These are phyloP conservation scores for Kwoniella dendrophila DNA, from an alignment of 768 basidiomycete species.

Conservation along the genomic window DNA sequence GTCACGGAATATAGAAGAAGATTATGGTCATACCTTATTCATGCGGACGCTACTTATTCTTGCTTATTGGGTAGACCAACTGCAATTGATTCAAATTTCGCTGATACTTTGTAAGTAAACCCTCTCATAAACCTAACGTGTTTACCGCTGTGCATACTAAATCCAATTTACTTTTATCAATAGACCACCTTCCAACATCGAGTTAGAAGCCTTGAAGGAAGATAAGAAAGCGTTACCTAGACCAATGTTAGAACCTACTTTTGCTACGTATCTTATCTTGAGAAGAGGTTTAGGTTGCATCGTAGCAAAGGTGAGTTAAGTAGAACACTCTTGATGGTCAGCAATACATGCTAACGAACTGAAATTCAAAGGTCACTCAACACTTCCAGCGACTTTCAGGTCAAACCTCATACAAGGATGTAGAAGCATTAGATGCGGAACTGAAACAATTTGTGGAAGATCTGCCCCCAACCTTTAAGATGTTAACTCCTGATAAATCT, in stretches of 20 bases:
- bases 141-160: slow-evolving; percentile 11
- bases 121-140: slow-evolving; percentile 53
- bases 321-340: background rate
- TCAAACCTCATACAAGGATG: slow-evolving; percentile 79
- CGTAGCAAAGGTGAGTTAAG: slow-evolving; percentile 64
- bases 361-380: slow-evolving; percentile 85
- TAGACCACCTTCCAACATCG: slow-evolving; percentile 63
- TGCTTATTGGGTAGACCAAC: slow-evolving; percentile 84
- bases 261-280: slow-evolving; percentile 84
- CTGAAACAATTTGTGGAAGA: slow-evolving; percentile 72
- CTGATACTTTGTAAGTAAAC: slow-evolving; percentile 70
- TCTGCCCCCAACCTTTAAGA: slow-evolving; percentile 65
- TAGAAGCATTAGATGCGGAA: slow-evolving; percentile 78
- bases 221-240: slow-evolving; percentile 37
- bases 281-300: slow-evolving; percentile 78
- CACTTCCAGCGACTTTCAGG: slow-evolving; percentile 86
- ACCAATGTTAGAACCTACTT: slow-evolving; percentile 67
- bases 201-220: slow-evolving; percentile 34
- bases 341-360: background rate
- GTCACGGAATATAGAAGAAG: slow-evolving; percentile 85
- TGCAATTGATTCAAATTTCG: slow-evolving; percentile 80
- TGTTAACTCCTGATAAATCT: slow-evolving; percentile 73
- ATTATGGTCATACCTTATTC: slow-evolving; percentile 82
- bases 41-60: slow-evolving; percentile 76
- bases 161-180: slow-evolving; percentile 13